Base-by-base conservation (phyloP, 164 flowering plant genomes). In the Berberis vulgaris region DNA sequence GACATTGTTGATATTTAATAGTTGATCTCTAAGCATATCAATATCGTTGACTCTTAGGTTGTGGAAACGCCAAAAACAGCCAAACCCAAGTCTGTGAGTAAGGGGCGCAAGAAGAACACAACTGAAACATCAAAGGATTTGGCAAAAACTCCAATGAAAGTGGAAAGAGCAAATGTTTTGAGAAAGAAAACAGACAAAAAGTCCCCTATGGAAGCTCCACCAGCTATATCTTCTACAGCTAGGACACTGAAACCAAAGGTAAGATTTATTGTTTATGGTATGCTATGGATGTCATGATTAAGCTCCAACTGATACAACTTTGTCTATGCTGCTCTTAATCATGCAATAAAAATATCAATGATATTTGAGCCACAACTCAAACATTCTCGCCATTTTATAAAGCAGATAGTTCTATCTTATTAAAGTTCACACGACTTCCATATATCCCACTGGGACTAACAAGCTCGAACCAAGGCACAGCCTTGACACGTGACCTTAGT, bases 161-260 rank as follows among this genome's bases (percentile, higher is more conserved):
- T 43, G 46, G 83, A 72, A 67, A 74, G 58, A 49, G 73, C 60
- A 61, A 69, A 49, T 72, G 13, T 65, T 39, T 9, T 39, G 67
- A 76, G 56, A 70, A 65, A 45, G 7, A 81, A 78, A 66, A 13
- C 54, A 61, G 81, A 76, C 52, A 79, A 79, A 68, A 68, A 60
- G 45, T 56, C 72, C 62, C 44, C 59, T 3, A 68, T 64, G 57
- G 55, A 76, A 61, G 55, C 65, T 49, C 45, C 49, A 65, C 66
- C 71, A 60, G 26, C 56, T 56, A 44, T 43, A 44, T 50, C 5
- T 42, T 39, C 74, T 58, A 41, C 13, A 0, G 59, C 57, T 38
- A 78, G 63, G 67, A 60, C 69, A 55, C 40, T 64, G 58, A 81
- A 70, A 65, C 45, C 66, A 56, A 78, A 75, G 84, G 89, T 80